Conservation (phyloP, 345 rosid species). For the Aurinia saxatilis region DNA sequence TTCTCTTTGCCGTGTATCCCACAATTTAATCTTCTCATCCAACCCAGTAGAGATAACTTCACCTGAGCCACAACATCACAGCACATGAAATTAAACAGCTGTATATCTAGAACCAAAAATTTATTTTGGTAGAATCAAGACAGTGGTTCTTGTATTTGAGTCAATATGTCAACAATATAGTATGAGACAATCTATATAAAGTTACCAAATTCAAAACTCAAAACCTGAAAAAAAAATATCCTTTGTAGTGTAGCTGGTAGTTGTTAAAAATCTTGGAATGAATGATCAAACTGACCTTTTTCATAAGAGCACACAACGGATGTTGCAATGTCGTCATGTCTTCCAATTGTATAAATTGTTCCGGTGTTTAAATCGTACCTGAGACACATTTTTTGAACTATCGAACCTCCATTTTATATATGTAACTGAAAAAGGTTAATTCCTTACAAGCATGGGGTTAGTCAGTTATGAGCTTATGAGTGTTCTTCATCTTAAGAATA, state of each 20-base stretch:
- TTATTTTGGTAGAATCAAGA: background rate
- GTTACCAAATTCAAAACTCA: background rate
- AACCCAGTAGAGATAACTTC: slow-evolving; percentile 62
- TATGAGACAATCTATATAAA: background rate
- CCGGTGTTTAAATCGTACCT: slow-evolving; percentile 68
- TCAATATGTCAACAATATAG: background rate
- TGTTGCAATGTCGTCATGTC: slow-evolving; percentile 65
- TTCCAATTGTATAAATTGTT: slow-evolving; percentile 41
- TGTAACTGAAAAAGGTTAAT: background rate
- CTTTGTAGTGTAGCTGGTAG: background rate
- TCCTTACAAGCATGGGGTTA: background rate
- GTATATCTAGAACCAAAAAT: background rate
- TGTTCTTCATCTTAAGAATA: background rate
- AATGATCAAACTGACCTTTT: slow-evolving; percentile 43
- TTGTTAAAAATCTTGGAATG: background rate
- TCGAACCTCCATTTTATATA: background rate
- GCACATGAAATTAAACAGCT: background rate
- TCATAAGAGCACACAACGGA: slow-evolving; percentile 50
- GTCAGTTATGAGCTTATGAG: background rate
- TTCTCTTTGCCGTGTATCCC: slow-evolving; percentile 54
- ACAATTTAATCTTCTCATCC: slow-evolving; percentile 62
- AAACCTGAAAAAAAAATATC: too few relatives aligned
- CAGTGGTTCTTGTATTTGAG: background rate
- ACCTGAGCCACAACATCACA: slow-evolving; percentile 31
- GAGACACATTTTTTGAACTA: slow-evolving; percentile 2